phyloP scores from a whole-genome alignment of 345 rosid genomes.

The Salix purpurea region DNA sequence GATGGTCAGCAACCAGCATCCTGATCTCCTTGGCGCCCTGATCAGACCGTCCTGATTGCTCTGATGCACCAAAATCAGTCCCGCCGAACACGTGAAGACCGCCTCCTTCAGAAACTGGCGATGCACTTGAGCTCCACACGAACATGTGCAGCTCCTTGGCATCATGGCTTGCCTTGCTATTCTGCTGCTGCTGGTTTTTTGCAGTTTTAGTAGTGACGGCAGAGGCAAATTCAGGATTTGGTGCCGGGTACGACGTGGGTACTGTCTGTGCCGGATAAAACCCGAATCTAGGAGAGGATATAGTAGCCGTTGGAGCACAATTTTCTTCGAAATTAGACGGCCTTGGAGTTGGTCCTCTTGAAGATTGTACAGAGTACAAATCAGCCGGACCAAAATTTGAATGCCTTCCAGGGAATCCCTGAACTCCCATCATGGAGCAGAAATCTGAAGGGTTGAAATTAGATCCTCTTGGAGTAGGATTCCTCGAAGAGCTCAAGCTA shows the following conservation, averaged over 20 bases:
- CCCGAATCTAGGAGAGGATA: constrained; percentile 72
- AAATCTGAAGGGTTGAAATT: constrained; percentile 35
- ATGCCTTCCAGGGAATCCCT: constrained; percentile 56
- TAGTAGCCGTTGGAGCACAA: constrained; percentile 27
- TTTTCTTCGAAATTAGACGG: constrained; percentile 46
- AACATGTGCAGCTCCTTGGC: constrained; percentile 53
- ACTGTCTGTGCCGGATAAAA: constrained; percentile 57
- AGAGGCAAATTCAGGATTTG: constrained; percentile 73
- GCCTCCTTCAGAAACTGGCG: constrained; percentile 42
- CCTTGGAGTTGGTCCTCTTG: constrained; percentile 54
- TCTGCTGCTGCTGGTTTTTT: constrained; percentile 20
- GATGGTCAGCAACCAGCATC: constrained; percentile 76
- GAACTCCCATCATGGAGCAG: constrained; percentile 52
- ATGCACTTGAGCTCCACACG: constrained; percentile 41
- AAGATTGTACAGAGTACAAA: constrained; percentile 66
- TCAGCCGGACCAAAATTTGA: constrained; percentile 90
- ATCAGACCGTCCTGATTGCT: constrained; percentile 73
- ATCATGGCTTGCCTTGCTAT: constrained; percentile 55
- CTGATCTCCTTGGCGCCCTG: constrained; percentile 90
- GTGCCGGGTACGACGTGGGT: constrained; percentile 73
- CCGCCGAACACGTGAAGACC: constrained; percentile 72
- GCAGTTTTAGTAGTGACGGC: constrained; percentile 25
- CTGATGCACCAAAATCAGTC: constrained; percentile 46
- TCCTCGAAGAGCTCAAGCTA: constrained; percentile 40
- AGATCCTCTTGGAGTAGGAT: constrained; percentile 47